phyloP scores from a whole-genome alignment of 2,329 filamentous ascomycete genomes.

The Xylaria sp. region DNA sequence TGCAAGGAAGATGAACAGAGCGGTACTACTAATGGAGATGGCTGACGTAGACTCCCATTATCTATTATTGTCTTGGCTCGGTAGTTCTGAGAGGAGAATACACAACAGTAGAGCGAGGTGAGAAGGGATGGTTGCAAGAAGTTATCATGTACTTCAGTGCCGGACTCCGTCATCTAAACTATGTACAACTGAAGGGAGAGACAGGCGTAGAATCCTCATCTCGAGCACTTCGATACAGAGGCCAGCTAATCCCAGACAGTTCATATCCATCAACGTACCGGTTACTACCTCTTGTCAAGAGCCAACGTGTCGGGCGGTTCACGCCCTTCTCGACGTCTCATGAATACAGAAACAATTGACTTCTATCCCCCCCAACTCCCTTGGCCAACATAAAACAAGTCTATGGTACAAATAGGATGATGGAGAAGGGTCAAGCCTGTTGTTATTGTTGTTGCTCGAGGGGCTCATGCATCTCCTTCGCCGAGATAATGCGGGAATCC shows the following conservation, averaged over 20 bases:
- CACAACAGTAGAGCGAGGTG: background rate
- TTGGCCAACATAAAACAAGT: slow-evolving; percentile 20
- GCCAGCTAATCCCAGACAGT: slow-evolving; percentile 23
- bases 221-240: slow-evolving; percentile 36
- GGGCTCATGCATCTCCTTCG: slow-evolving; percentile 3
- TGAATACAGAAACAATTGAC: slow-evolving; percentile 18
- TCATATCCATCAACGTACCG: slow-evolving; percentile 20
- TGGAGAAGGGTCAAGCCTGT: slow-evolving; percentile 9
- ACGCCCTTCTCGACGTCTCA: slow-evolving; percentile 10
- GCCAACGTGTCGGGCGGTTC: slow-evolving; percentile 5
- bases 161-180: slow-evolving; percentile 23
- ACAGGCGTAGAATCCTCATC: slow-evolving; percentile 27
- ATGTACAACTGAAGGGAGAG: slow-evolving; percentile 28
- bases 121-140: slow-evolving; percentile 13
- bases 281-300: slow-evolving; percentile 13
- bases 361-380: slow-evolving; percentile 29
- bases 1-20: background rate
- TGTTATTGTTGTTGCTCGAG: background rate
- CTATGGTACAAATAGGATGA: slow-evolving; percentile 28
- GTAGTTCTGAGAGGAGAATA: background rate
- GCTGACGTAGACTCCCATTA: background rate
- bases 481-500: slow-evolving; percentile 7
- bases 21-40: background rate
- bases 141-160: slow-evolving; percentile 16
- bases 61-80: background rate